phyloP scores from a whole-genome alignment of 768 basidiomycete genomes.

The Leccinum uliginosum region DNA sequence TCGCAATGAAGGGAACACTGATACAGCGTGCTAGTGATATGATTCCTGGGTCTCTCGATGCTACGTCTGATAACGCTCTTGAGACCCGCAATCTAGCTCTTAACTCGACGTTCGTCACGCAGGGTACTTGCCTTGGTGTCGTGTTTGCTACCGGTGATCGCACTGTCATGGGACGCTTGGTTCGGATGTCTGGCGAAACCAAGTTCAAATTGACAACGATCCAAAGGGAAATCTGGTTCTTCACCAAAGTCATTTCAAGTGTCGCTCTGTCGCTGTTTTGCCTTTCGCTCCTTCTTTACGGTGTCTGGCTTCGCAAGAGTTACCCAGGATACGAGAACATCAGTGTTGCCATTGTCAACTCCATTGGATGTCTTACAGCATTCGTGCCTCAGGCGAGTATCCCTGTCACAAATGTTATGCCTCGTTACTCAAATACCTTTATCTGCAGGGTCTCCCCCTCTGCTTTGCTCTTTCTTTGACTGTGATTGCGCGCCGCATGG shows the following conservation, averaged over 20 bases:
- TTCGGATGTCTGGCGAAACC: constrained; percentile 46
- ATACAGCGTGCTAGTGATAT: constrained; percentile 30
- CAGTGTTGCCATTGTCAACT: constrained; percentile 34
- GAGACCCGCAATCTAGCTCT: constrained; percentile 47
- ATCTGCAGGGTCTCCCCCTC: constrained; percentile 33
- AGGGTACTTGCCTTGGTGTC: constrained; percentile 39
- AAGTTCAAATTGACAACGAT: constrained; percentile 45
- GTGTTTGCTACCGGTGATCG: constrained; percentile 43
- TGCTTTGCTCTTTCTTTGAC: constrained; percentile 51
- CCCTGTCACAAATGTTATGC: background rate
- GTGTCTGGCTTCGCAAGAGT: constrained; percentile 38
- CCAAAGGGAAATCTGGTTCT: constrained; percentile 46
- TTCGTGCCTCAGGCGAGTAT: constrained; percentile 37
- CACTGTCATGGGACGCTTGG: constrained; percentile 50
- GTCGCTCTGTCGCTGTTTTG: constrained; percentile 38
- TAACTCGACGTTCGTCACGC: constrained; percentile 39
- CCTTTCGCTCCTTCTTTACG: constrained; percentile 38
- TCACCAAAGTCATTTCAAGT: constrained; percentile 48
- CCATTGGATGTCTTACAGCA: constrained; percentile 37
- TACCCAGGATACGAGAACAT: constrained; percentile 35
- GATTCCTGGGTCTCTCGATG: constrained; percentile 42
- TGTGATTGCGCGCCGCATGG: constrained; percentile 45
- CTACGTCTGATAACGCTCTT: constrained; percentile 47
- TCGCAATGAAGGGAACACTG: background rate
- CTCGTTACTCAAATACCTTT: background rate